A percentile compares a stretch with the other conserved stretches of the same genome.
phyloP scores from a whole-genome alignment of 257 asterid genomes.

The Osmanthus fragrans region DNA sequence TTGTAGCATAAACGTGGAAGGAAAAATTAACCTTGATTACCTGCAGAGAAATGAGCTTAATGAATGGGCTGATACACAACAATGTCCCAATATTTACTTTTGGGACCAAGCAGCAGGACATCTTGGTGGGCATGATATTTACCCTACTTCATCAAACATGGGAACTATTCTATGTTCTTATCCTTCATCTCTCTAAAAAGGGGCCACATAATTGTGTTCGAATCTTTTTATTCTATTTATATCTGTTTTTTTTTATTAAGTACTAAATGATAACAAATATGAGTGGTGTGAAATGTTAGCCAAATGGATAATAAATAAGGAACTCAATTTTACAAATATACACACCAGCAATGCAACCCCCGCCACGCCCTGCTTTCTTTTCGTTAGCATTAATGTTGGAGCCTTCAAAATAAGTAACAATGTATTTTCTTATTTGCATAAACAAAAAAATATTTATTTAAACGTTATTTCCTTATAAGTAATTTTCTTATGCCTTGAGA shows the following conservation, averaged over 20 bases:
- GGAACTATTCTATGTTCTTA: constrained; percentile 51
- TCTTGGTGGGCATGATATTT: constrained; percentile 50
- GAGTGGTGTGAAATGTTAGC: too few species aligned
- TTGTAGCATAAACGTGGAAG: constrained; percentile 26
- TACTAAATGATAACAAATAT: too few species aligned
- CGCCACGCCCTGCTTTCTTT: too few species aligned
- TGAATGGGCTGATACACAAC: constrained; percentile 66
- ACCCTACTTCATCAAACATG: constrained; percentile 42
- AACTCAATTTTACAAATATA: too few species aligned
- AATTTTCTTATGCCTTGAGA: too few species aligned
- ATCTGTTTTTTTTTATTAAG: constrained; percentile 5
- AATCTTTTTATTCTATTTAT: constrained; percentile 33
- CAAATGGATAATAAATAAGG: too few species aligned
- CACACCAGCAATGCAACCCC: too few species aligned
- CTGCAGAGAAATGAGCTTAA: constrained; percentile 46
- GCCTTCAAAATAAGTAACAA: too few species aligned
- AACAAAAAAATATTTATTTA: too few species aligned
- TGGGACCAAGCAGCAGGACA: constrained; percentile 70
- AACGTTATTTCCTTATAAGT: too few species aligned
- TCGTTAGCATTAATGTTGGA: too few species aligned
- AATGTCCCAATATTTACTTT: constrained; percentile 61
- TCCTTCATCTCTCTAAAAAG: constrained; percentile 52
- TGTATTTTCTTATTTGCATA: too few species aligned
- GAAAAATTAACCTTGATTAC: constrained; percentile 38
- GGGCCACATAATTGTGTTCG: constrained; percentile 20